Base-by-base conservation (phyloP, 2,329 filamentous ascomycete genomes). In the Fusarium decemcellulare region DNA sequence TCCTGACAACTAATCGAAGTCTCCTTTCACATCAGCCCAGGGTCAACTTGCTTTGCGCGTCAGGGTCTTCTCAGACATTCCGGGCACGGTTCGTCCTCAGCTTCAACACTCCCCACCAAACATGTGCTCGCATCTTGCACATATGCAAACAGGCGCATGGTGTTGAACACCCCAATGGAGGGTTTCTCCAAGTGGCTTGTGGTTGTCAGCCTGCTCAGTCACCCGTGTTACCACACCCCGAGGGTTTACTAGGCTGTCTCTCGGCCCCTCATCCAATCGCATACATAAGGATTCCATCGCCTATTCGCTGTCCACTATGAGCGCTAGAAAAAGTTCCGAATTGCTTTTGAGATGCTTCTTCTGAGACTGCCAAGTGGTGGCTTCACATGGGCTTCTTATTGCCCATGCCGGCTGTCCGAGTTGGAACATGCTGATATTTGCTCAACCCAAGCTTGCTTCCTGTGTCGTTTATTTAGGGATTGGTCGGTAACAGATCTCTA, bases 291-390 rank as follows among this genome's bases (percentile, higher is more conserved):
- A 50, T 39, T 46, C 14, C 32, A 43, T 29, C 29, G 27, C 9
- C 54, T 32, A 12, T n/a, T 30, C 37, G 42, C 48, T 60, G 46
- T 36, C 8, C 34, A 43, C 36, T 50, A 10, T 23, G 32, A 14
- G 18, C 14, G 23, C 23, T 23, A 23, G 18, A 32, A 46, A 34
- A 50, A 15, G 50, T 43, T 44, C 52, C 15, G 50, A 47, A 52
- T 68, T 70, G 53, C 66, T 68, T 72, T 65, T 71, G 51, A 16
- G 39, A 39, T 43, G 55, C 39, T 56, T 50, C 14, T 27, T 51
- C 52, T 65, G 43, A 60, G 59, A 59, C 55, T 44, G 40, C 32
- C 36, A 36, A 51, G 51, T 59, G 36, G 18, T 46, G 40, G 18
- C 29, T 51, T 40, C 32, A 16, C 27, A 44, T 44, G 34, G 40